Percentiles rank a stretch among this genome's conserved stretches.
Evolutionary conservation across 371 early-diverging fungal genomes (phyloP).

Genomic region (Rhizopus arrhizus): DNA sequence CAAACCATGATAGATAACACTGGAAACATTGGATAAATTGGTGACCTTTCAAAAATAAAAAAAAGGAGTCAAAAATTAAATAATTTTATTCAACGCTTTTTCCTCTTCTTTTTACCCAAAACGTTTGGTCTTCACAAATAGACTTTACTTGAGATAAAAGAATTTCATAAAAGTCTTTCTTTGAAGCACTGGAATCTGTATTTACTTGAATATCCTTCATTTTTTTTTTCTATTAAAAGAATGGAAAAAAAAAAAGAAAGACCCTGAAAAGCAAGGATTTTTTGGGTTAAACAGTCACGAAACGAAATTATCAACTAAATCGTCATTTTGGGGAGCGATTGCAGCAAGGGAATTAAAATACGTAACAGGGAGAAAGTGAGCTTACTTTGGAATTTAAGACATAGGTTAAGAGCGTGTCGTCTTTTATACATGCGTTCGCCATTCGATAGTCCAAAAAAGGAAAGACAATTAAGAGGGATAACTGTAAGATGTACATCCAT

Average conservation of each 20-base stretch:
- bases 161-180: constrained; percentile 59
- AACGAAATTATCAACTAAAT: no score
- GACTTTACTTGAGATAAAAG: constrained; percentile 48
- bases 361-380: no score
- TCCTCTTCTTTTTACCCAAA: constrained; percentile 45
- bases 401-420: no score
- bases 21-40: constrained; percentile 80
- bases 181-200: constrained; percentile 38
- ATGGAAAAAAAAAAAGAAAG: constrained; percentile 5
- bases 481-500: no score
- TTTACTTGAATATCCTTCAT: constrained; percentile 43
- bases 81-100: neutral
- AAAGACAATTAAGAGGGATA: no score
- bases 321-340: no score
- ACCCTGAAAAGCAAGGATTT: neutral
- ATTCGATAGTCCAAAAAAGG: no score
- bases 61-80: neutral
- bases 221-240: constrained; percentile 3
- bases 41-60: constrained; percentile 47
- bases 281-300: no score
- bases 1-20: constrained; percentile 81
- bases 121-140: constrained; percentile 60
- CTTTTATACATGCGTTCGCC: no score
- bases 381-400: no score
- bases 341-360: no score